These are phyloP conservation scores for Talaromyces albobiverticillius DNA, from an alignment of 2,329 filamentous ascomycete genomes.

Conservation along the genomic window DNA sequence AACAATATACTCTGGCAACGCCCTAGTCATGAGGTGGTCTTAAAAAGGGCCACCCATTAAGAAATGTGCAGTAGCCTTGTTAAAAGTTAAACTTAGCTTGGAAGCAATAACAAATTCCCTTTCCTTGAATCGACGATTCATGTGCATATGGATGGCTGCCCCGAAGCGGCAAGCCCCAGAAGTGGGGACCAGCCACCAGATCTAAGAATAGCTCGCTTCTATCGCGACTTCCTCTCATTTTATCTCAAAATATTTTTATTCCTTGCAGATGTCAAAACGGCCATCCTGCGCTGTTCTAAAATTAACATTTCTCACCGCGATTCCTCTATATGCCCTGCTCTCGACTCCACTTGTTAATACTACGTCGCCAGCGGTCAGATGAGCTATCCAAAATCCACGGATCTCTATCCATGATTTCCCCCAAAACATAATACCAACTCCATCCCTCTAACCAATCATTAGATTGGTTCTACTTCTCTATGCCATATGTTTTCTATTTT, in stretches of 20 bases:
- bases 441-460: neutral
- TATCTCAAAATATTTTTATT: neutral
- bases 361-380: neutral
- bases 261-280: neutral
- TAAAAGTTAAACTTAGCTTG: too few species aligned
- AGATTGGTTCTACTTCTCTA: neutral
- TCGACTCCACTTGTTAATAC: conserved; percentile 2
- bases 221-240: neutral
- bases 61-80: neutral
- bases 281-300: too few species aligned
- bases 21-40: neutral
- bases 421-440: neutral
- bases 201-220: conserved; percentile 5
- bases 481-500: neutral
- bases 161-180: neutral
- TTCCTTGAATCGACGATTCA: neutral
- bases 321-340: neutral
- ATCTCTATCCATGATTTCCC: neutral
- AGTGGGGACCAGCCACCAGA: neutral
- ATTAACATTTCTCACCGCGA: neutral
- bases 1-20: too few species aligned
- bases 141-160: neutral
- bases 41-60: neutral
- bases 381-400: neutral
- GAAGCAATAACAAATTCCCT: too few species aligned